Percentiles rank a stretch among this genome's conserved stretches.
phyloP scores from a whole-genome alignment of 495 filamentous ascomycete species.

The Tuber microsphaerosporum region DNA sequence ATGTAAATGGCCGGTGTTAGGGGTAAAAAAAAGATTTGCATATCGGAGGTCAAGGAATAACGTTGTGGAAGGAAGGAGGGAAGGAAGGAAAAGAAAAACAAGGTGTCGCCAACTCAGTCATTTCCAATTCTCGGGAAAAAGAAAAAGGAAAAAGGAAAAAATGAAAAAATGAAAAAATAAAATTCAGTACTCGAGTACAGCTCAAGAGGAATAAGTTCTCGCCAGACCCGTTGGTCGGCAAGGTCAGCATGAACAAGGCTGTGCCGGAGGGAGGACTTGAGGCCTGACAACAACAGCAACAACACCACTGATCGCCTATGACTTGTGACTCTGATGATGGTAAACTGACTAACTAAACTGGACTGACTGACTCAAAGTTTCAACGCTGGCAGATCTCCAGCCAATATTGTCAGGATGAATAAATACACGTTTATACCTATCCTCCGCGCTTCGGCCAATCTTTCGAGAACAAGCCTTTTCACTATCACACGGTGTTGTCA shows the following conservation, averaged over 20 bases:
- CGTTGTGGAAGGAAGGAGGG: background rate
- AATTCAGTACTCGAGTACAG: too few relatives aligned
- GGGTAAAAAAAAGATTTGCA: too few relatives aligned
- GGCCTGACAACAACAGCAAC: background rate
- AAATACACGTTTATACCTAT: slow-evolving; percentile 2
- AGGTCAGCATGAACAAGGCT: background rate
- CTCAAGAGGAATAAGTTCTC: background rate
- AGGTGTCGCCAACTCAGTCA: slow-evolving; percentile 4
- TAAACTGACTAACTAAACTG: background rate
- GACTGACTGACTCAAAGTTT: slow-evolving; percentile 4
- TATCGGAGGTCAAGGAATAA: background rate
- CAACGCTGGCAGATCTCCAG: slow-evolving; percentile 1
- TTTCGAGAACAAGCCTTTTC: slow-evolving; percentile 3
- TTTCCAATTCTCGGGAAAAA: background rate
- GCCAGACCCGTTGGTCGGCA: background rate
- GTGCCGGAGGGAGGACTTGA: background rate
- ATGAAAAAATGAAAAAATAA: background rate
- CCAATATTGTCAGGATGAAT: slow-evolving; percentile 3
- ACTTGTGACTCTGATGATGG: background rate
- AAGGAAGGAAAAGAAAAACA: background rate
- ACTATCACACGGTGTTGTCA: background rate
- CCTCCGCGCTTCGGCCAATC: background rate
- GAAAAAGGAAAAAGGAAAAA: background rate
- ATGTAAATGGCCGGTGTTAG: too few relatives aligned
- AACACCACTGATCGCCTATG: background rate